Conservation (phyloP, 176 grass and related monocot species). For the Oropetium thomaeum region DNA sequence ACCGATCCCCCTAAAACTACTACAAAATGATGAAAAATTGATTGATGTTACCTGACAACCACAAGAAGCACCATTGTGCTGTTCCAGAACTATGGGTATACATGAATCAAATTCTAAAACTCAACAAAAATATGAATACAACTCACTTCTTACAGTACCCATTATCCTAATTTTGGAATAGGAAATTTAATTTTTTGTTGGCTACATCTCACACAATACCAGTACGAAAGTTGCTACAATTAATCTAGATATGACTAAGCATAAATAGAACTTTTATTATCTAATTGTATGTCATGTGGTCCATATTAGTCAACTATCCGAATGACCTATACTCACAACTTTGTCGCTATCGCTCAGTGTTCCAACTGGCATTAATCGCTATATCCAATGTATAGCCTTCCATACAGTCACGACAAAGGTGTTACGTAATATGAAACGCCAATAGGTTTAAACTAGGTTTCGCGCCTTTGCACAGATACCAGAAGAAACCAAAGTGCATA, state of each 20-base stretch:
- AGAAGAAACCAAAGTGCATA: background rate
- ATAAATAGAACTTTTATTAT: background rate
- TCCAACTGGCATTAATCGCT: background rate
- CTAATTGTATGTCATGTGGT: background rate
- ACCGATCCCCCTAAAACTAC: background rate
- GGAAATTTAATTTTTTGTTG: background rate
- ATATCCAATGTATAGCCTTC: background rate
- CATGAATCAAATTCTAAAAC: background rate
- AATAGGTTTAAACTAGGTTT: background rate
- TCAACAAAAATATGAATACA: background rate
- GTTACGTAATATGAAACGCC: background rate
- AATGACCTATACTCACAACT: background rate
- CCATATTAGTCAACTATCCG: background rate
- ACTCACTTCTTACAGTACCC: background rate
- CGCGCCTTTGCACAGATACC: background rate
- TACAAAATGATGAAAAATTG: background rate
- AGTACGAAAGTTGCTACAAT: background rate
- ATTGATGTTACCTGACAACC: background rate
- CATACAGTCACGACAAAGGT: background rate
- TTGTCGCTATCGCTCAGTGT: background rate
- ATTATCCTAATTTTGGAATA: background rate
- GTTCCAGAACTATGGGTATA: background rate
- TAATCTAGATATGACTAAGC: too few species aligned
- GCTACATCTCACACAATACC: slow-evolving; percentile 7
- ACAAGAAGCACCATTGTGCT: background rate